These are phyloP conservation scores for Metschnikowia lachancei DNA, from an alignment of 805 yeast species.

Conservation along the genomic window DNA sequence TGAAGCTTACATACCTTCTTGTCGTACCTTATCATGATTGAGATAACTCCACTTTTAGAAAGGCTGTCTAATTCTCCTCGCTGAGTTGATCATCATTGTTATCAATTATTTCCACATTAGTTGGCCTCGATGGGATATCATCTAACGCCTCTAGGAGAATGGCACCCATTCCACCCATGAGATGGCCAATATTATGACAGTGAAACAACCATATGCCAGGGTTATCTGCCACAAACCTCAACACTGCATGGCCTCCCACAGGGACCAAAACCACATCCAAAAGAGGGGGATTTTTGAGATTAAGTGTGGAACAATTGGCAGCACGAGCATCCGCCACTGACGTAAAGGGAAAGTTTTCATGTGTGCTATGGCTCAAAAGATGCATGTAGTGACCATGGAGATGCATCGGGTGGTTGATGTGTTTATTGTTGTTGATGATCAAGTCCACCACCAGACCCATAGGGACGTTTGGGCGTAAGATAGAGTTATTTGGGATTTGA, in stretches of 20 bases:
- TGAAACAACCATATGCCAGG: slow-evolving; percentile 35
- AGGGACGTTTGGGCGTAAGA: slow-evolving; percentile 18
- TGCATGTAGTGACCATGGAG: slow-evolving; percentile 36
- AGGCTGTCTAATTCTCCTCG: too few species aligned
- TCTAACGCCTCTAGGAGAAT: slow-evolving; percentile 19
- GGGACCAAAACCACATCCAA: slow-evolving; percentile 29
- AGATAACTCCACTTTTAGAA: too few species aligned
- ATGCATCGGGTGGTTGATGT: slow-evolving; percentile 35
- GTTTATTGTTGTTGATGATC: slow-evolving; percentile 27
- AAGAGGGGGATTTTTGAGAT: slow-evolving; percentile 24
- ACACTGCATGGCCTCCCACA: slow-evolving; percentile 33
- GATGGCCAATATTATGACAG: slow-evolving; percentile 36
- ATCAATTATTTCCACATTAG: not conserved
- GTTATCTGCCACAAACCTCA: slow-evolving; percentile 32
- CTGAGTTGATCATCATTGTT: too few species aligned
- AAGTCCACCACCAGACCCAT: slow-evolving; percentile 33
- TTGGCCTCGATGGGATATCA: slow-evolving; percentile 10
- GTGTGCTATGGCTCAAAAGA: slow-evolving; percentile 25
- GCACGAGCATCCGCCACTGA: slow-evolving; percentile 26
- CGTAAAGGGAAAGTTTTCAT: slow-evolving; percentile 23
- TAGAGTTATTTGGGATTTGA: not conserved
- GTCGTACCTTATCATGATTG: too few species aligned
- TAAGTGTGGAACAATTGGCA: slow-evolving; percentile 17
- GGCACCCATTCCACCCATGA: slow-evolving; percentile 32
- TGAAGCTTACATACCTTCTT: too few species aligned